phyloP scores from a whole-genome alignment of 1,139 yeast genomes.

The Saccharomyces pastorianus region DNA sequence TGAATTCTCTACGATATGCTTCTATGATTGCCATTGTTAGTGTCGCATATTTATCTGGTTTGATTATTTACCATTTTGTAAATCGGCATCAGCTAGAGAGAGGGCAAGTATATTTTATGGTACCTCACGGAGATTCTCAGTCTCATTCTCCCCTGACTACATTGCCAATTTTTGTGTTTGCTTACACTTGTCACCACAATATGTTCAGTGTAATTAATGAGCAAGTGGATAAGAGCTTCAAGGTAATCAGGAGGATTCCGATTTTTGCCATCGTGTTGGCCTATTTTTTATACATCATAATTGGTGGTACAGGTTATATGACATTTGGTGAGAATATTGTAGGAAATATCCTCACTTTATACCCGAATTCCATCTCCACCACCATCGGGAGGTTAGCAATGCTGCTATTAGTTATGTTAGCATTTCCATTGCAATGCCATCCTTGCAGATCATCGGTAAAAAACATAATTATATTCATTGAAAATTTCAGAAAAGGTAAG shows the following conservation, averaged over 20 bases:
- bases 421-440: constrained; percentile 69
- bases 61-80: constrained; percentile 51
- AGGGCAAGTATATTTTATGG: constrained; percentile 35
- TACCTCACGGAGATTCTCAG: constrained; percentile 31
- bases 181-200: constrained; percentile 75
- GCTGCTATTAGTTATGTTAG: constrained; percentile 57
- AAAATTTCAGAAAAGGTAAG: constrained; percentile 34
- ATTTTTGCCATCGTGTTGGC: constrained; percentile 51
- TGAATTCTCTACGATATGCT: constrained; percentile 63
- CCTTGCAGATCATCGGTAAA: constrained; percentile 40
- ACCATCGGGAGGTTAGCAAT: constrained; percentile 65
- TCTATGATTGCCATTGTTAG: constrained; percentile 61
- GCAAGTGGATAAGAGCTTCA: constrained; percentile 44
- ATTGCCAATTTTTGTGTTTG: constrained; percentile 69
- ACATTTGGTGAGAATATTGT: constrained; percentile 59
- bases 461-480: constrained; percentile 18
- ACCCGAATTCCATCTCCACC: constrained; percentile 52
- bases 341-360: constrained; percentile 64
- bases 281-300: constrained; percentile 47
- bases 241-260: constrained; percentile 48
- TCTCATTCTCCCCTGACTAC: constrained; percentile 36
- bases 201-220: constrained; percentile 71
- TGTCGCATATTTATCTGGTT: constrained; percentile 54
- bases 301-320: constrained; percentile 61
- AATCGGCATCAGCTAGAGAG: constrained; percentile 34